Conservation (phyloP, 306 rosid species). For the Malus domestica region ASM211411v1 NC_041797.1:33074501-33075000, state of each 20-base stretch:
- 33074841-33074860: too few species aligned
- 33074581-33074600: background rate
- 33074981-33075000: background rate
- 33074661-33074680: background rate
- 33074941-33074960: background rate
- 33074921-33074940: background rate
- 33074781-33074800: background rate
- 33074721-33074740: background rate
- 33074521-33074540: background rate
- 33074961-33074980: background rate
- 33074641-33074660: background rate
- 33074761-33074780: background rate
- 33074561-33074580: background rate
- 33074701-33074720: background rate
- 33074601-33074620: background rate
- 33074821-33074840: too few species aligned
- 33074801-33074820: too few species aligned
- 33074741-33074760: background rate
- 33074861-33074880: too few species aligned
- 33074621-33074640: background rate
- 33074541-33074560: background rate
- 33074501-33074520: background rate
- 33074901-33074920: background rate
- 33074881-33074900: background rate
- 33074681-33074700: background rate